phyloP scores from a whole-genome alignment of 2,329 filamentous ascomycete genomes.

The Nemania serpens region DNA sequence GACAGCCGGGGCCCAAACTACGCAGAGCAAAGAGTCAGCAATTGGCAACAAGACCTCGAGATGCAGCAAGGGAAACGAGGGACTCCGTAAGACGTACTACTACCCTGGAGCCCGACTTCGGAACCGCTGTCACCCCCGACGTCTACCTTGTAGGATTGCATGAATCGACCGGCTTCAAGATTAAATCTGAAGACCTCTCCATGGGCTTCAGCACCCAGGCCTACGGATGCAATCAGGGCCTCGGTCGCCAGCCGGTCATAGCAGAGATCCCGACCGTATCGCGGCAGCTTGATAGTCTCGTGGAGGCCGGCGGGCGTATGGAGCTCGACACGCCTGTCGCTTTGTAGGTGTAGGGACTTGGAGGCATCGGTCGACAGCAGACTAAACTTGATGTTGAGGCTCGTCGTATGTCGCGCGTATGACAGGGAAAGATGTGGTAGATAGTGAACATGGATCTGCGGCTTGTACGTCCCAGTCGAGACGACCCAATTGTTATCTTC shows the following conservation, averaged over 20 bases:
- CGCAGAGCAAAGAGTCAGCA: not conserved
- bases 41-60: not conserved
- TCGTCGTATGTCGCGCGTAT: conserved; percentile 84
- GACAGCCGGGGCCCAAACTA: conserved; percentile 76
- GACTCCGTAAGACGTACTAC: conserved; percentile 48
- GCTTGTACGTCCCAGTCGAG: conserved; percentile 79
- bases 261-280: conserved; percentile 71
- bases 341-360: conserved; percentile 92
- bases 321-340: conserved; percentile 88
- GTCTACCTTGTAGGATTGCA: conserved; percentile 91
- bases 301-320: conserved; percentile 73
- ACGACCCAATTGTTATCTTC: conserved; percentile 98
- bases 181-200: conserved; percentile 95
- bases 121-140: conserved; percentile 80
- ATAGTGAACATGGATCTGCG: conserved; percentile 94
- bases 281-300: conserved; percentile 84
- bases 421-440: conserved; percentile 92
- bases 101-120: conserved; percentile 80
- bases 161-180: conserved; percentile 87
- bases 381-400: conserved; percentile 88
- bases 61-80: not conserved
- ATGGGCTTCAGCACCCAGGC: conserved; percentile 80
- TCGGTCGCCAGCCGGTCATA: conserved; percentile 85
- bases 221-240: conserved; percentile 84
- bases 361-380: conserved; percentile 89